These are phyloP conservation scores for Actinomortierella wolfii DNA, from an alignment of 371 early-diverging fungal species.

Conservation along the genomic window DNA sequence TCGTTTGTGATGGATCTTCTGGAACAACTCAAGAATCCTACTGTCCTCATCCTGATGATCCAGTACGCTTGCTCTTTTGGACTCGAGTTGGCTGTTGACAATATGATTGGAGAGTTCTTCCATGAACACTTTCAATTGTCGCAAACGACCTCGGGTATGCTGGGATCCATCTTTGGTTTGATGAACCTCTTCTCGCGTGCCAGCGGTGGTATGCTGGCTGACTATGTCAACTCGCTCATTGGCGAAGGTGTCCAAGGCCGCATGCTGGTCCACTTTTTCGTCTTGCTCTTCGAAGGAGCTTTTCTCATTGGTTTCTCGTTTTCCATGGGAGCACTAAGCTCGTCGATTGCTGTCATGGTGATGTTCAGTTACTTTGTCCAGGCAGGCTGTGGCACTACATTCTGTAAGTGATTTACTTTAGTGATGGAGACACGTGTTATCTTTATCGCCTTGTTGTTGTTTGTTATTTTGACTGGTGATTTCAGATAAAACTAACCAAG, in stretches of 20 bases:
- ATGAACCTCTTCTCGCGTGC: conserved; percentile 67
- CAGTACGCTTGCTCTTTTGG: conserved; percentile 70
- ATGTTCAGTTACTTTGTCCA: conserved; percentile 53
- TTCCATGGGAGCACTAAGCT: conserved; percentile 16
- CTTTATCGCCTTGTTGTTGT: not conserved
- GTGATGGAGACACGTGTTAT: not conserved
- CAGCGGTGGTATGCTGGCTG: conserved; percentile 60
- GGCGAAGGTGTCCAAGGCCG: conserved; percentile 47
- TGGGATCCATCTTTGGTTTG: conserved; percentile 67
- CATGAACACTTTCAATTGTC: conserved; percentile 41
- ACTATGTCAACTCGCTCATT: conserved; percentile 24
- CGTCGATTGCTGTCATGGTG: conserved; percentile 46
- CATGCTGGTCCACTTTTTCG: conserved; percentile 48
- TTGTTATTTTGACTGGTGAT: no score
- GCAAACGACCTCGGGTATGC: conserved; percentile 52
- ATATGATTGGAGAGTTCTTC: conserved; percentile 54
- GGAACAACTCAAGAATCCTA: conserved; percentile 35
- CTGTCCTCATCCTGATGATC: conserved; percentile 53
- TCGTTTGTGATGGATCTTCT: conserved; percentile 12
- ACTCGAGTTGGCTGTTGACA: conserved; percentile 67
- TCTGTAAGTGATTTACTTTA: conserved; percentile 17
- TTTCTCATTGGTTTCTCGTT: conserved; percentile 49
- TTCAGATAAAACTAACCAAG: no score
- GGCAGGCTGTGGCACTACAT: conserved; percentile 44
- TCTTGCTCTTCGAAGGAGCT: conserved; percentile 48